These are phyloP conservation scores for Tephrocybe sp. DNA, from an alignment of 768 basidiomycete genomes.

Conservation along the genomic window DNA sequence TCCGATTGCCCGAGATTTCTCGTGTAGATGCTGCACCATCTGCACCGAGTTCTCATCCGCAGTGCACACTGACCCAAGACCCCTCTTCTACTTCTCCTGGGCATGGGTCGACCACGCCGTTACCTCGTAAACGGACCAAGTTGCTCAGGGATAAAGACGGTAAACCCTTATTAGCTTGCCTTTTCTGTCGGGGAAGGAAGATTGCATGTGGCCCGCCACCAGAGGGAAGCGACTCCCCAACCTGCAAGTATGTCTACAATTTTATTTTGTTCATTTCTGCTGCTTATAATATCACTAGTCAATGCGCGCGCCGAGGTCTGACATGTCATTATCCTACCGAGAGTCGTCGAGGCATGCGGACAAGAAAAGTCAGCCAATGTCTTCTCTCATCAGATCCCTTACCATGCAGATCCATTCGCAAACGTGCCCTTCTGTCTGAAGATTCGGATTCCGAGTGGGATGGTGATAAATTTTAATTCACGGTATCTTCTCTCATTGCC, in stretches of 20 bases:
- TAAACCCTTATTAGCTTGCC: constrained; percentile 46
- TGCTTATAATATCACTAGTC: neutral
- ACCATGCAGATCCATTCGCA: too few relatives aligned
- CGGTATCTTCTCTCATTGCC: neutral
- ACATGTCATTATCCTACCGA: constrained; percentile 12
- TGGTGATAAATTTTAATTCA: neutral
- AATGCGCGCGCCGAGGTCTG: constrained; percentile 13
- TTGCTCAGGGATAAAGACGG: constrained; percentile 6
- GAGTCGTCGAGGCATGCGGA: constrained; percentile 16
- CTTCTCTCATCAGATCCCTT: too few relatives aligned
- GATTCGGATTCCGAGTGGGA: too few relatives aligned
- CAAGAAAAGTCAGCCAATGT: neutral
- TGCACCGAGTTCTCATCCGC: neutral
- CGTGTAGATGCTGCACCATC: neutral
- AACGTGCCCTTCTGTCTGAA: too few relatives aligned
- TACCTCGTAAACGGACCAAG: constrained; percentile 6
- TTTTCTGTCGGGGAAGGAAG: constrained; percentile 50
- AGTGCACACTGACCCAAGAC: neutral
- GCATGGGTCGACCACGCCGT: neutral
- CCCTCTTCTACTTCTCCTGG: constrained; percentile 3
- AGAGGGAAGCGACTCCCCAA: constrained; percentile 33
- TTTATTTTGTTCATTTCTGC: neutral
- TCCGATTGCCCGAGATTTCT: too few relatives aligned
- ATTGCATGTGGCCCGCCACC: constrained; percentile 49
- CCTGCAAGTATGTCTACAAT: constrained; percentile 45